Evolutionary conservation across 2,329 filamentous ascomycete genomes (phyloP).

Genomic region (Pseudogymnoascus sp.): DNA sequence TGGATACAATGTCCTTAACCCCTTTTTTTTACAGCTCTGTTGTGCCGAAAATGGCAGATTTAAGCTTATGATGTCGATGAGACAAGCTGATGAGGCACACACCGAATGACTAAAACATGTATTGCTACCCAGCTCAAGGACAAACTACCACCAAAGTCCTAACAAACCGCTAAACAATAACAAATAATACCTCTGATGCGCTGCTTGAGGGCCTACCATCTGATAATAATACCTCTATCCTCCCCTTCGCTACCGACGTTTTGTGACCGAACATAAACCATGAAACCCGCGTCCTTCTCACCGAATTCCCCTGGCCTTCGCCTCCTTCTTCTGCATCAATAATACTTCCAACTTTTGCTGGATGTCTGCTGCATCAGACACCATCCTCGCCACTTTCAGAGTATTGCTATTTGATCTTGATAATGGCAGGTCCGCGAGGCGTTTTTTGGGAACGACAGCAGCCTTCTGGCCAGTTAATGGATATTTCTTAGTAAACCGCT

Average conservation of each 20-base stretch:
- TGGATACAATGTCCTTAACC: not conserved
- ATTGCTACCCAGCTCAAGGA: not conserved
- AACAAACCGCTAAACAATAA: not conserved
- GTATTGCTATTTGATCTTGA: not conserved
- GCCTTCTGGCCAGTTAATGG: slow-evolving; percentile 24
- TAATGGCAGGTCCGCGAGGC: not conserved
- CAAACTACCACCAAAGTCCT: not conserved
- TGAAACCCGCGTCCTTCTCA: not conserved
- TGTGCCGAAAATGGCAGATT: not conserved
- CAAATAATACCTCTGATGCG: not conserved
- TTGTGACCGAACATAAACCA: not conserved
- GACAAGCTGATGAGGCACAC: not conserved
- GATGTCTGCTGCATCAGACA: slow-evolving; percentile 16
- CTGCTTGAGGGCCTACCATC: not conserved
- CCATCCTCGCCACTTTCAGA: not conserved
- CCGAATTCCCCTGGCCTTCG: slow-evolving; percentile 9
- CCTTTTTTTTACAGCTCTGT: not conserved
- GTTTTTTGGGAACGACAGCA: slow-evolving; percentile 10
- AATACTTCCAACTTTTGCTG: slow-evolving; percentile 23
- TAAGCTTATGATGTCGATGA: not conserved
- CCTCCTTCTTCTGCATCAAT: slow-evolving; percentile 21
- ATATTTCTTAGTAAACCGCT: slow-evolving; percentile 20
- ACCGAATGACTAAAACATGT: not conserved
- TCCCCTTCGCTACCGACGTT: not conserved
- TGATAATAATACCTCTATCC: not conserved